Conservation (phyloP, 176 grass and related monocot genomes). For the Otatea glauca region DNA sequence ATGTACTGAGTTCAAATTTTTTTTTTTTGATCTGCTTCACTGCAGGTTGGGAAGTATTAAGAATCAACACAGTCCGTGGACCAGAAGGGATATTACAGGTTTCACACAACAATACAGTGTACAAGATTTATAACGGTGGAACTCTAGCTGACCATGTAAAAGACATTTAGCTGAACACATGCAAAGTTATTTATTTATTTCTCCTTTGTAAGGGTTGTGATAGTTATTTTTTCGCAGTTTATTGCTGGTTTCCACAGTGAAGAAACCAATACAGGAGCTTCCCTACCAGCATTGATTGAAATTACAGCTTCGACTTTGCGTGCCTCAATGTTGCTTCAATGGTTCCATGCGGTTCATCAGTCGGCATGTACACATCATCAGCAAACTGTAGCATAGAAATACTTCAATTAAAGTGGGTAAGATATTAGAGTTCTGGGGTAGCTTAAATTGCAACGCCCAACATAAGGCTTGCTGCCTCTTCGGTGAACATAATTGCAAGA, state of each 20-base stretch:
- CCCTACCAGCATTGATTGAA: background rate
- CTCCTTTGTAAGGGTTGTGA: background rate
- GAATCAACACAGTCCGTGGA: background rate
- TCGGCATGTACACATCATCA: conserved; percentile 93
- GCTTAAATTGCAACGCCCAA: background rate
- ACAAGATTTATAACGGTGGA: conserved; percentile 16
- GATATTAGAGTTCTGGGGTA: background rate
- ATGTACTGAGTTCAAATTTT: background rate
- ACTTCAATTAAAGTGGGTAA: background rate
- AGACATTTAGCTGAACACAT: background rate
- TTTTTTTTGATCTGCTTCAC: background rate
- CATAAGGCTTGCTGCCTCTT: background rate
- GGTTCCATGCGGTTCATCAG: conserved; percentile 88
- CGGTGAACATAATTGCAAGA: background rate
- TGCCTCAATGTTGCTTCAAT: conserved; percentile 87
- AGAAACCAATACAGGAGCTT: conserved; percentile 20
- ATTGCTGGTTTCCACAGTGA: background rate
- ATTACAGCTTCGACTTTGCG: conserved; percentile 71
- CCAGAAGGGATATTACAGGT: background rate
- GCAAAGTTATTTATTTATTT: background rate
- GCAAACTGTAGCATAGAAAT: conserved; percentile 61
- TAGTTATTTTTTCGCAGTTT: background rate
- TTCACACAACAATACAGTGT: background rate
- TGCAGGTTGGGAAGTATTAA: background rate
- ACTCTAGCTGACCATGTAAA: conserved; percentile 15